These are phyloP conservation scores for Phanerochaete carnosa DNA, from an alignment of 768 basidiomycete genomes.

Conservation along the genomic window DNA sequence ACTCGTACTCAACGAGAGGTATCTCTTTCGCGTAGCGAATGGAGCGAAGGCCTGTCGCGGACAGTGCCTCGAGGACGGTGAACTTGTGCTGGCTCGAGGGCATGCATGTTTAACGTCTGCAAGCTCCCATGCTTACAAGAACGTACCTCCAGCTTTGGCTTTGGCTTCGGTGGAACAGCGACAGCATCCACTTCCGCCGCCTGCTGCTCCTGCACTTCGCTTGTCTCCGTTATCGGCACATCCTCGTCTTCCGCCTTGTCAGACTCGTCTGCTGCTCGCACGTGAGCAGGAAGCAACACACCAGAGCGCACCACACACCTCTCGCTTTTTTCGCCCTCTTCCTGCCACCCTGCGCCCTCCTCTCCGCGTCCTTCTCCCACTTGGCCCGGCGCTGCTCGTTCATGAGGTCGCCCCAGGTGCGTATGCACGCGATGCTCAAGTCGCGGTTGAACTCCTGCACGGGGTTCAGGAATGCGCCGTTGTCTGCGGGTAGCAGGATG, in stretches of 20 bases:
- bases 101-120: background rate
- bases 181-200: background rate
- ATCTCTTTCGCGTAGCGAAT: slow-evolving; percentile 99
- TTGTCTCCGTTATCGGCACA: too few relatives aligned
- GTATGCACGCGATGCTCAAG: slow-evolving; percentile 85
- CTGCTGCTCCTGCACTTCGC: background rate
- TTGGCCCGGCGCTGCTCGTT: slow-evolving; percentile 59
- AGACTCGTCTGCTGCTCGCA: background rate
- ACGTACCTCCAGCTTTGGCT: background rate
- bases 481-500: slow-evolving; percentile 70
- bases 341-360: slow-evolving; percentile 36
- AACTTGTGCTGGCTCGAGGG: slow-evolving; percentile 47
- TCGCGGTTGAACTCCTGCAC: slow-evolving; percentile 99
- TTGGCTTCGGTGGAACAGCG: background rate
- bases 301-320: background rate
- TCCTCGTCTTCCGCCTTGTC: too few relatives aligned
- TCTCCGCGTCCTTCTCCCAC: slow-evolving; percentile 54
- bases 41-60: slow-evolving; percentile 92
- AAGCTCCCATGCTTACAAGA: background rate
- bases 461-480: slow-evolving; percentile 93
- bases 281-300: background rate
- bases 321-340: slow-evolving; percentile 38
- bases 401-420: slow-evolving; percentile 78
- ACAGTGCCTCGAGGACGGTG: slow-evolving; percentile 87
- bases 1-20: slow-evolving; percentile 71